Percentiles rank a stretch among this genome's conserved stretches.
Conservation (phyloP, 129 eudicot species). For the Oenanthe sinensis region DNA sequence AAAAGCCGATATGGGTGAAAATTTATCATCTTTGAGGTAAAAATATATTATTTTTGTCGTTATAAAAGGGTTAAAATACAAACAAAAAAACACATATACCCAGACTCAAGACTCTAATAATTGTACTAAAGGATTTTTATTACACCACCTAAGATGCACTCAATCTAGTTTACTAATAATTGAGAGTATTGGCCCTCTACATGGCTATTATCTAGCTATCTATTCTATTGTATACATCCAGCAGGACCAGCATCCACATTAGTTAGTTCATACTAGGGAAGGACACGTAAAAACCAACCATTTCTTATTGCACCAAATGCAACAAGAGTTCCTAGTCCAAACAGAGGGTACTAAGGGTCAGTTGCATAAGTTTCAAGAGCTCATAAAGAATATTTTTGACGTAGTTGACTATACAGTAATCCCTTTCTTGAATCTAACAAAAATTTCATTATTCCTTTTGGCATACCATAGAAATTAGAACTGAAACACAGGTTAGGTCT, state of each 20-base stretch:
- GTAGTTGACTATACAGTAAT: too few species aligned
- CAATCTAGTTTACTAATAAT: neutral
- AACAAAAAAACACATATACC: neutral
- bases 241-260: neutral
- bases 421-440: neutral
- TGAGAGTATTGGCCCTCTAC: neutral
- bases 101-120: neutral
- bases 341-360: neutral
- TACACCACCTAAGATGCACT: neutral
- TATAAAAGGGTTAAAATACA: too few species aligned
- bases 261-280: neutral
- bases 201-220: neutral
- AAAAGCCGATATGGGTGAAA: neutral
- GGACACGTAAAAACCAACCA: neutral
- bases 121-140: neutral
- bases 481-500: neutral
- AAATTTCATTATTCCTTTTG: neutral
- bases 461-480: neutral
- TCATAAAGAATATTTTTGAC: neutral
- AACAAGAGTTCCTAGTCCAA: neutral
- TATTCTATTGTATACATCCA: neutral
- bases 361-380: neutral
- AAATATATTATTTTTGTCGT: neutral
- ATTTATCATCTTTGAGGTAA: neutral
- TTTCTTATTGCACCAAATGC: neutral